A percentile compares a stretch with the other conserved stretches of the same genome.
Conservation (phyloP, 139 green algal genomes). For the Diplosphaera chodatii region DNA sequence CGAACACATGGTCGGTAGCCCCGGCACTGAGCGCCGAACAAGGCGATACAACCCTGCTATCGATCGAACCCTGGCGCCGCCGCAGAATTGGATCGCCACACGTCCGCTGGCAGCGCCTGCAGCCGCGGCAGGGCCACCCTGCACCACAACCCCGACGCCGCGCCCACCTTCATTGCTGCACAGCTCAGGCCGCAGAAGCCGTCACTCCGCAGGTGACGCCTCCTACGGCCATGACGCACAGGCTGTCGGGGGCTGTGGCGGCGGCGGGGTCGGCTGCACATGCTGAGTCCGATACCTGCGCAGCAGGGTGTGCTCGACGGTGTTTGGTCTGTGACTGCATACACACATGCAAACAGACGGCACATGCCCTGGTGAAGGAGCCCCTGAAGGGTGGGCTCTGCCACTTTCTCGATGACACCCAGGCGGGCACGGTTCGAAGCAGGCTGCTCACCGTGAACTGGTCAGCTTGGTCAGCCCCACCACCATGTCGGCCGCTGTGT, state of each 20-base stretch:
- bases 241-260: slow-evolving; percentile 1
- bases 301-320: too few relatives aligned
- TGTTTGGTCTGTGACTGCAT: too few relatives aligned
- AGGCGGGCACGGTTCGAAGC: slow-evolving; percentile 23
- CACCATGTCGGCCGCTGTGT: slow-evolving; percentile 92
- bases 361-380: too few relatives aligned
- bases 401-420: neutral
- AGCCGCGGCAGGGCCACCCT: slow-evolving; percentile 24
- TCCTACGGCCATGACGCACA: slow-evolving; percentile 33
- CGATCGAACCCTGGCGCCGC: neutral
- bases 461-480: slow-evolving; percentile 66
- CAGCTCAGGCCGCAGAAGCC: slow-evolving; percentile 66
- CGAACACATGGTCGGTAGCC: too few relatives aligned
- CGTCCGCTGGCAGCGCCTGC: slow-evolving; percentile 31
- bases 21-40: too few relatives aligned
- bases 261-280: slow-evolving; percentile 7
- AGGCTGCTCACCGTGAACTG: slow-evolving; percentile 55
- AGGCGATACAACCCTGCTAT: too few relatives aligned
- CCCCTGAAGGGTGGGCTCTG: too few relatives aligned
- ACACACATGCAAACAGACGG: too few relatives aligned
- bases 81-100: slow-evolving; percentile 34
- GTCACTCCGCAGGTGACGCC: slow-evolving; percentile 41
- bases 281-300: neutral
- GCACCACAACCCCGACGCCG: slow-evolving; percentile 34
- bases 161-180: slow-evolving; percentile 30